Percentiles rank a stretch among this genome's conserved stretches.
Conservation (phyloP, 140 eudicot species). For the Bidens hawaiensis region DNA sequence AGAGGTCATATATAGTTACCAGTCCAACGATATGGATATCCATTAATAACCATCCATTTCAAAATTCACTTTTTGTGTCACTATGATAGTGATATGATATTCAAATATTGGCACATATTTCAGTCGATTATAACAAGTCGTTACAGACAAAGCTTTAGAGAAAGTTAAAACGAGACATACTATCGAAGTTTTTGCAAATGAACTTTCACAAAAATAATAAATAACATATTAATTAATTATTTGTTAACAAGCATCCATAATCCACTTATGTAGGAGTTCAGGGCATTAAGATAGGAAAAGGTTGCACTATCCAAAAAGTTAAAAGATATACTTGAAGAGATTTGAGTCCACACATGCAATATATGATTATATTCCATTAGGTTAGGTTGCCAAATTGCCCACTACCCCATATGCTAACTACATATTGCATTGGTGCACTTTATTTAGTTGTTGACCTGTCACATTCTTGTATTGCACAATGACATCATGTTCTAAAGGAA, state of each 20-base stretch:
- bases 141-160: neutral
- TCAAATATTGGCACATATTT: neutral
- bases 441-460: neutral
- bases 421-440: neutral
- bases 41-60: neutral
- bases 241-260: neutral
- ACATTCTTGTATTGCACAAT: neutral
- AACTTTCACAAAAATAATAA: neutral
- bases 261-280: conserved; percentile 14
- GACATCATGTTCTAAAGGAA: neutral
- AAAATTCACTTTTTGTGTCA: neutral
- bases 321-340: conserved; percentile 10
- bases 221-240: neutral
- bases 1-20: neutral
- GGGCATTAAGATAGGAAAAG: conserved; percentile 4
- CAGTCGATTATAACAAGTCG: neutral
- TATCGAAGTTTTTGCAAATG: neutral
- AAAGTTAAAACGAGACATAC: too few species aligned
- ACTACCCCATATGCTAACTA: conserved; percentile 1
- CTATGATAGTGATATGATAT: neutral
- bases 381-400: conserved; percentile 12
- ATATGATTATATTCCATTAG: too few species aligned
- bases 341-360: conserved; percentile 8
- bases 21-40: neutral
- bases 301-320: conserved; percentile 20